phyloP scores from a whole-genome alignment of 192 early-diverging fungal genomes.

The Paraglomus brasilianum region DNA sequence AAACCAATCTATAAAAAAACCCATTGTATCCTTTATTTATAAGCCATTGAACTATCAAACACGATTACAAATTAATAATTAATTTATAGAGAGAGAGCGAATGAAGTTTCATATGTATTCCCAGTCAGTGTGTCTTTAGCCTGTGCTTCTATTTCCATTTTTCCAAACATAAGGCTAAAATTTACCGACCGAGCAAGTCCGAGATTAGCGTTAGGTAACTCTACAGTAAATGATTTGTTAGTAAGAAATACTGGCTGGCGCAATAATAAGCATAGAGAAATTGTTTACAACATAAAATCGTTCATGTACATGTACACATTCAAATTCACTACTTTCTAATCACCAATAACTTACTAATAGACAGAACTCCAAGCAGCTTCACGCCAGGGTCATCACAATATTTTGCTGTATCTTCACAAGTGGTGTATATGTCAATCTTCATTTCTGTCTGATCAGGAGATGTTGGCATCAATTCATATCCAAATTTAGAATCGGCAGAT shows the following conservation, averaged over 20 bases:
- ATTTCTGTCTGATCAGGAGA: neutral
- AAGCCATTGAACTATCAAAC: too few relatives aligned
- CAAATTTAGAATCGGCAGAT: slow-evolving; percentile 12
- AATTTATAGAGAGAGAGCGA: neutral
- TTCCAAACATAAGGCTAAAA: slow-evolving; percentile 16
- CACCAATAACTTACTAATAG: neutral
- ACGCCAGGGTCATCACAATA: neutral
- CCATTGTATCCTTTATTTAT: too few relatives aligned
- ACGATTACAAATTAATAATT: neutral
- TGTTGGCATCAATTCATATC: slow-evolving; percentile 5
- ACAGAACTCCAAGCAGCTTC: neutral
- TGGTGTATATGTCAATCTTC: neutral
- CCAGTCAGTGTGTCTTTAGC: slow-evolving; percentile 21
- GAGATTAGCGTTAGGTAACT: slow-evolving; percentile 7
- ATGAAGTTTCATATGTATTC: neutral
- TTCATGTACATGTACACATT: too few relatives aligned
- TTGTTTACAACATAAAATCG: too few relatives aligned
- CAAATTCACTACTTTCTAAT: too few relatives aligned
- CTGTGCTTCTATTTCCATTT: slow-evolving; percentile 17
- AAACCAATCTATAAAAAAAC: too few relatives aligned
- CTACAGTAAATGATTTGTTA: neutral
- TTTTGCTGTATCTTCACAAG: neutral
- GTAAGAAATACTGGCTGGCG: too few relatives aligned
- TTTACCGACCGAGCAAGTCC: slow-evolving; percentile 4
- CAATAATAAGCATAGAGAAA: too few relatives aligned